Evolutionary conservation across 176 grass and related monocot species (phyloP), one percentile per base, ranked within the genome.

Genomic region (Poa pratensis): DNA sequence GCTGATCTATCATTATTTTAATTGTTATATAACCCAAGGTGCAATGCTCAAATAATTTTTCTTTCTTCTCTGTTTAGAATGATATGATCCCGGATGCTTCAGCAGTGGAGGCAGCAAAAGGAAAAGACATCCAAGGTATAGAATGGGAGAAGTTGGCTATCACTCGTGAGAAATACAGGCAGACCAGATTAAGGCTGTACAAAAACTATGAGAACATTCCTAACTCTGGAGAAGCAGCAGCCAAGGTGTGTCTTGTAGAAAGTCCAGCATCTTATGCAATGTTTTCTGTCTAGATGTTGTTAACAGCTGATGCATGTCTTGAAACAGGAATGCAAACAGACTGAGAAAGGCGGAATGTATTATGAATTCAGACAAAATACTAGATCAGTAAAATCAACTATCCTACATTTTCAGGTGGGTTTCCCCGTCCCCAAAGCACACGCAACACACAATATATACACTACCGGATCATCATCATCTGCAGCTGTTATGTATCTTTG

Each of bases 121-220:
- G 90, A 86, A 90, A 88, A 73, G 96, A 99, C 24, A 96, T 99
- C 42, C 94, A 99, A 88, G 96, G 94, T 76, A 99, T 99, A 89
- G 86, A 61, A 69, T 99, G 96, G 96, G 71, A 89, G 24, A 84
- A 48, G 51, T 46, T 96, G 43, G 80, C 35, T 78, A 90, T 94
- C 80, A 88, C 93, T 11, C 85, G 96, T 58, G 92, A 96, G 64
- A 84, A 83, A 50, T 99, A 94, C 79, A 90, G 91, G 46, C 81
- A 94, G 63, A 89, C 74, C 23, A 95, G 96, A 87, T 78, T 99
- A 87, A 79, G 92, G 26, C 84, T 88, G 76, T 99, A 96, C 86
- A 99, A 94, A 75, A 99, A 99, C 76, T 99, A 99, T 80, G 88
- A 96, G 76, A 94, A 88, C 62, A 74, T 96, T 50, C 69, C 73